Conservation (phyloP, 352 stramenopile species). For the Phytophthora capsici region DNA sequence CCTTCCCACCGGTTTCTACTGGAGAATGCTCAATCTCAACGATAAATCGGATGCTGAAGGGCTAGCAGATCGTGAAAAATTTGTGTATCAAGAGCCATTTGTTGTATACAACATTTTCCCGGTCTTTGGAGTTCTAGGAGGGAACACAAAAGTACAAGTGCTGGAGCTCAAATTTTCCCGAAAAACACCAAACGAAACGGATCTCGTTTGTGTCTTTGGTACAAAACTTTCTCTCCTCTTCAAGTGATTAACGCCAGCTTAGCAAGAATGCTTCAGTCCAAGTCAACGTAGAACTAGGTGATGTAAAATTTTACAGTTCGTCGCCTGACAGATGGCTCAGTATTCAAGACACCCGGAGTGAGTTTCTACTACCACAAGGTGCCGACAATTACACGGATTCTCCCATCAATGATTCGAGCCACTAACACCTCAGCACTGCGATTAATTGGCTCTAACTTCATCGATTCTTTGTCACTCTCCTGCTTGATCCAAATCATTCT, state of each 20-base stretch:
- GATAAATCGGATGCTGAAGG: slow-evolving; percentile 25
- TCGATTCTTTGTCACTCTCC: slow-evolving; percentile 43
- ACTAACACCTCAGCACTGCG: slow-evolving; percentile 14
- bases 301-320: slow-evolving; percentile 31
- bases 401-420: slow-evolving; percentile 26
- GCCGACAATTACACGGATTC: slow-evolving; percentile 19
- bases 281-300: slow-evolving; percentile 3
- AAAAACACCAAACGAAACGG: slow-evolving; percentile 8
- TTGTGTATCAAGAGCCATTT: slow-evolving; percentile 54
- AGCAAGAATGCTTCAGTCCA: slow-evolving; percentile 35
- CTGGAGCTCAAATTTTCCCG: slow-evolving; percentile 32
- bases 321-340: slow-evolving; percentile 10
- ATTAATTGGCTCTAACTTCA: slow-evolving; percentile 41
- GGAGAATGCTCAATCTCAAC: slow-evolving; percentile 21
- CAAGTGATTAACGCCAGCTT: slow-evolving; percentile 24
- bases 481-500: slow-evolving; percentile 39
- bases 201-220: slow-evolving; percentile 50
- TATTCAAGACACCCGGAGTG: slow-evolving; percentile 4
- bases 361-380: slow-evolving; percentile 30
- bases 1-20: slow-evolving; percentile 37
- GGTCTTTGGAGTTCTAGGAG: slow-evolving; percentile 48
- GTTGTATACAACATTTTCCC: slow-evolving; percentile 44
- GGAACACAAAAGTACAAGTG: slow-evolving; percentile 47
- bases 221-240: slow-evolving; percentile 18
- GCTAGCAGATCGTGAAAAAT: slow-evolving; percentile 3